phyloP scores from a whole-genome alignment of 768 basidiomycete genomes.

The Naganishia vaughanmartiniae region DNA sequence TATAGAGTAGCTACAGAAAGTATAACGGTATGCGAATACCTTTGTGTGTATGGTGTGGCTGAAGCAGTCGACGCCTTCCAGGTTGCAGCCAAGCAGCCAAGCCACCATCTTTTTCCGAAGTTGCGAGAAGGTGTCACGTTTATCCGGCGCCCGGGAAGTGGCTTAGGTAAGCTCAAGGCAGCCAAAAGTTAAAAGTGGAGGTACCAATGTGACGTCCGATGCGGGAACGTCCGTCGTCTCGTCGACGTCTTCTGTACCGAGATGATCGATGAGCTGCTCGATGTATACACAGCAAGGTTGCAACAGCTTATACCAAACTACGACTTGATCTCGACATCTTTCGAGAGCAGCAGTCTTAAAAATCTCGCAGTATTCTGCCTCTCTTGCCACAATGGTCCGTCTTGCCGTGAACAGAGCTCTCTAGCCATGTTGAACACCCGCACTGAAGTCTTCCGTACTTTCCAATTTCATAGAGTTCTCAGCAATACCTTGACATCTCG shows the following conservation, averaged over 20 bases:
- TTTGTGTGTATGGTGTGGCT: not conserved
- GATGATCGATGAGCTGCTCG: too few species aligned
- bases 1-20: too few species aligned
- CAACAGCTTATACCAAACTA: too few species aligned
- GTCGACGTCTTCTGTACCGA: too few species aligned
- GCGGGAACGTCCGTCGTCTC: not conserved
- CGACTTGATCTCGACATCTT: too few species aligned
- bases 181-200: too few species aligned
- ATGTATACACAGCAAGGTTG: too few species aligned
- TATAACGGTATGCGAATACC: not conserved
- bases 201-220: not conserved
- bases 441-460: not conserved
- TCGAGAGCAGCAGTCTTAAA: too few species aligned
- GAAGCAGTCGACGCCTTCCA: not conserved
- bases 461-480: slow-evolving; percentile 15
- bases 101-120: slow-evolving; percentile 17
- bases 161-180: not conserved
- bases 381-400: slow-evolving; percentile 12
- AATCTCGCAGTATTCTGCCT: too few species aligned
- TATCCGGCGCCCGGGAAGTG: not conserved
- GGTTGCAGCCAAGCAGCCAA: not conserved
- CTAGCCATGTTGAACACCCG: not conserved
- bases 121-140: slow-evolving; percentile 6
- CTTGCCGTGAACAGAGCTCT: not conserved
- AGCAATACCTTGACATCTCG: slow-evolving; percentile 32